Evolutionary conservation across 176 grass and related monocot species (phyloP).

Genomic region (Sorghum bicolor): DNA sequence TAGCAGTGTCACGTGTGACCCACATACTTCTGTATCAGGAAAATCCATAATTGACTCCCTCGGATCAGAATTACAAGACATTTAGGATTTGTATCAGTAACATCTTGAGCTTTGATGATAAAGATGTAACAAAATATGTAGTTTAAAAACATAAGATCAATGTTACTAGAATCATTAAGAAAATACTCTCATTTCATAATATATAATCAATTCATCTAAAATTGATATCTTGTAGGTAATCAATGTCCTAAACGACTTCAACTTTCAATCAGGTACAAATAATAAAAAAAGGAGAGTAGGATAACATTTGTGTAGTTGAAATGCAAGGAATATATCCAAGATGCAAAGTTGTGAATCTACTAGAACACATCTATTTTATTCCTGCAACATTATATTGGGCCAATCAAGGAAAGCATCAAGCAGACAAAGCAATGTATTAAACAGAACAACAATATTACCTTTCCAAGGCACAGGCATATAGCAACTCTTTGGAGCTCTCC

Average conservation of each 20-base stretch:
- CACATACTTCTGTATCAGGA: not conserved
- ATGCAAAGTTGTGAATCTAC: not conserved
- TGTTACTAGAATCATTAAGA: not conserved
- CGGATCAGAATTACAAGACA: not conserved
- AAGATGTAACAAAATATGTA: not conserved
- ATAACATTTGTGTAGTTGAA: not conserved
- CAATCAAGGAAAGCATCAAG: not conserved
- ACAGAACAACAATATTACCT: constrained; percentile 44
- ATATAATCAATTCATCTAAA: not conserved
- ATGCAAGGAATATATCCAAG: not conserved
- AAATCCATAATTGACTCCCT: not conserved
- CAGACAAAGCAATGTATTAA: constrained; percentile 2
- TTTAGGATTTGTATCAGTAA: not conserved
- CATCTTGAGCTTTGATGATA: not conserved
- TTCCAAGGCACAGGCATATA: constrained; percentile 90
- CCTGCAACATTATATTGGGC: not conserved
- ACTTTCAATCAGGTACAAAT: not conserved
- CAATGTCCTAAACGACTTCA: not conserved
- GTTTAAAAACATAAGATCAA: not conserved
- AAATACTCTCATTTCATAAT: not conserved
- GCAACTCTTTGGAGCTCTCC: constrained; percentile 97
- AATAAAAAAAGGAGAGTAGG: not conserved
- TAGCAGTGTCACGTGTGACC: not conserved
- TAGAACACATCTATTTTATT: not conserved
- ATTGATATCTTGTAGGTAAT: not conserved